Conservation (phyloP, 1,284 basidiomycete genomes). For the Leccinum olivaceoglutinosum region DNA sequence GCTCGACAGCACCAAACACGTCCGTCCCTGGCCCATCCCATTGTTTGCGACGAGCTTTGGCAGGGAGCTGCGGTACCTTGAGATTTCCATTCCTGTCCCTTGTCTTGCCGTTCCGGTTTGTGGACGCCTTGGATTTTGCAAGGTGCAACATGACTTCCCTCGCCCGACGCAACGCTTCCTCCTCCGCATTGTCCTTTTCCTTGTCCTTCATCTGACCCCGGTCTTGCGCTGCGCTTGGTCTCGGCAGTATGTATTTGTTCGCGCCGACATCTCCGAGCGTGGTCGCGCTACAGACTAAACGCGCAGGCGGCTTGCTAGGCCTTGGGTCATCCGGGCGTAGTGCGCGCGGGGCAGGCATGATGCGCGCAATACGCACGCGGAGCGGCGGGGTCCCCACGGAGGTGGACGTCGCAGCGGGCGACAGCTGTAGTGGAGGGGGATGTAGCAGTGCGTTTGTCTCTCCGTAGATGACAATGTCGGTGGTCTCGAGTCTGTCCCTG, state of each 20-base stretch:
- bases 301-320: conserved; percentile 55
- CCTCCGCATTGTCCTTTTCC: conserved; percentile 15
- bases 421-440: conserved; percentile 9
- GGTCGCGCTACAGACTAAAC: conserved; percentile 22
- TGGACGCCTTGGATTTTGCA: conserved; percentile 22
- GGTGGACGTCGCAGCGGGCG: conserved; percentile 15
- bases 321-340: conserved; percentile 53
- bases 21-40: conserved; percentile 34
- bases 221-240: conserved; percentile 8
- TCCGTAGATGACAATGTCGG: conserved; percentile 64
- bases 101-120: conserved; percentile 10
- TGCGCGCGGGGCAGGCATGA: conserved; percentile 37
- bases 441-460: conserved; percentile 29
- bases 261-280: conserved; percentile 18
- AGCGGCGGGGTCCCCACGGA: conserved; percentile 27
- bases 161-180: conserved; percentile 28
- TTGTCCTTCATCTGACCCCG: conserved; percentile 7
- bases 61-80: conserved; percentile 48
- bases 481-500: conserved; percentile 44
- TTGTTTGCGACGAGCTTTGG: conserved; percentile 24
- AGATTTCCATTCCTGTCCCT: conserved; percentile 24
- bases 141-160: conserved; percentile 33
- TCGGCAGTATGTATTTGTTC: conserved; percentile 15
- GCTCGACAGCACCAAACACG: conserved; percentile 3
- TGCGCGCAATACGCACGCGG: conserved; percentile 52